Evolutionary conservation across 2,329 filamentous ascomycete genomes (phyloP).

Genomic region (Chalaropsis ovoidea): DNA sequence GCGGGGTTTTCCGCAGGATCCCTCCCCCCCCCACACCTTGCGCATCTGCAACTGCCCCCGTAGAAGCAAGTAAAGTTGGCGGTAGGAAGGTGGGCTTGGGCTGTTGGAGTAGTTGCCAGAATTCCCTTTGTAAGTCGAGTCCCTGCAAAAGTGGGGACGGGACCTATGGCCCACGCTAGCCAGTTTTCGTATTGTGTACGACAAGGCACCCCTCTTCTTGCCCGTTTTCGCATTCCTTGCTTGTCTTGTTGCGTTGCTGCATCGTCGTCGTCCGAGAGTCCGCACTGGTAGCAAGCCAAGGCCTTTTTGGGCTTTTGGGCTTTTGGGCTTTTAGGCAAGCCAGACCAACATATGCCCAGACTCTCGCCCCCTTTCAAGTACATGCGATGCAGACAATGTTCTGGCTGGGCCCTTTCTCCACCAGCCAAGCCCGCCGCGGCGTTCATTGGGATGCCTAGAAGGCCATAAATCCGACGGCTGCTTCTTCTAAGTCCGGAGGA

Average conservation of each 20-base stretch:
- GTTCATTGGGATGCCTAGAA: not conserved
- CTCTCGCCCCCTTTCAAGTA: not conserved
- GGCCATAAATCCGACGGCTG: not conserved
- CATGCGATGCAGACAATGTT: not conserved
- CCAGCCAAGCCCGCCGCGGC: not conserved
- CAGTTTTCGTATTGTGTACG: slow-evolving; percentile 4
- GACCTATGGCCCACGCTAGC: not conserved
- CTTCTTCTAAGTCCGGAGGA: slow-evolving; percentile 1
- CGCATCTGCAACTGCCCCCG: not conserved
- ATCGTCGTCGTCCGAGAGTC: too few species aligned
- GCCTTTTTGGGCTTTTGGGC: too few species aligned
- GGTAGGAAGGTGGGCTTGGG: not conserved
- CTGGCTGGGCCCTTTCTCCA: not conserved
- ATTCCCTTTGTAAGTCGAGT: not conserved
- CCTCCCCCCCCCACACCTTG: too few species aligned
- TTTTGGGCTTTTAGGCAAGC: not conserved
- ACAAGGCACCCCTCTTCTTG: not conserved
- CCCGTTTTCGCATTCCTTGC: too few species aligned
- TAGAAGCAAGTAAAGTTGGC: not conserved
- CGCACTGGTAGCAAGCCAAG: too few species aligned
- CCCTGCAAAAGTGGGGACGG: slow-evolving; percentile 2
- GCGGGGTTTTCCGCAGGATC: too few species aligned
- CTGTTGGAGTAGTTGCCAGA: not conserved
- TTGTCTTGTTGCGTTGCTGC: too few species aligned
- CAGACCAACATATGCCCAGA: not conserved